Base-by-base conservation (phyloP, 2,329 filamentous ascomycete genomes). In the Hirsutella rhossiliensis region DNA sequence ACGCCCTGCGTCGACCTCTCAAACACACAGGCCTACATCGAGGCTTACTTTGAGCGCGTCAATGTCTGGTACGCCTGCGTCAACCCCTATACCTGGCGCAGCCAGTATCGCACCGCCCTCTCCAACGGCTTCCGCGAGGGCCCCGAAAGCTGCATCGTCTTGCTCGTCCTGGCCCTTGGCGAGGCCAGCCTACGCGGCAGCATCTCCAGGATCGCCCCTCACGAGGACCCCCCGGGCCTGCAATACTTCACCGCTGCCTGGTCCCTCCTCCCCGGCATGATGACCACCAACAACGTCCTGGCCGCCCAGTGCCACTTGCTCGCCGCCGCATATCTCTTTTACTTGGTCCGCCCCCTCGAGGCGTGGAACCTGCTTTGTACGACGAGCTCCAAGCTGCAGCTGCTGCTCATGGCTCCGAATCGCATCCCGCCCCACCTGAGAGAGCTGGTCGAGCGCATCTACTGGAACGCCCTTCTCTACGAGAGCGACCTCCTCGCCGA, bases 1-100 rank as follows among this genome's bases (percentile, higher is more conserved):
- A 76, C 75, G 1, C 75, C 75, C 1, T 78, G 74, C 51, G 72
- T 88, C 46, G 83, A 88, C 58, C 64, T 89, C 38, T 82, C 81
- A 38, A 87, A 87, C 57, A 84, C 81, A 2, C 74, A 79, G 40
- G 73, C 79, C 4, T 89, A 88, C 58, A 82, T 87, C 36, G 79
- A 84, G 56, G 81, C 85, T 1, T 90, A 87, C 60, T 92, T 90
- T 55, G 80, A 84, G 46, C 73, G 82, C 37, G 86, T 88, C 47
- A 90, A 90, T 51, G 73, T 88, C 3, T 90, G 86, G 82, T 90
- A 90, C 55, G 85, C 86, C 11, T 87, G 84, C 53, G 84, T 92
- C 30, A 89, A 88, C 57, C 85, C 85, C 1, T 85, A 85, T 59
- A 84, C 80, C 2, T 92, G 86, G 85, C 72, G 76, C 37, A 78